phyloP scores from a whole-genome alignment of 768 basidiomycete species.

The Coprinellus micaceus region DNA sequence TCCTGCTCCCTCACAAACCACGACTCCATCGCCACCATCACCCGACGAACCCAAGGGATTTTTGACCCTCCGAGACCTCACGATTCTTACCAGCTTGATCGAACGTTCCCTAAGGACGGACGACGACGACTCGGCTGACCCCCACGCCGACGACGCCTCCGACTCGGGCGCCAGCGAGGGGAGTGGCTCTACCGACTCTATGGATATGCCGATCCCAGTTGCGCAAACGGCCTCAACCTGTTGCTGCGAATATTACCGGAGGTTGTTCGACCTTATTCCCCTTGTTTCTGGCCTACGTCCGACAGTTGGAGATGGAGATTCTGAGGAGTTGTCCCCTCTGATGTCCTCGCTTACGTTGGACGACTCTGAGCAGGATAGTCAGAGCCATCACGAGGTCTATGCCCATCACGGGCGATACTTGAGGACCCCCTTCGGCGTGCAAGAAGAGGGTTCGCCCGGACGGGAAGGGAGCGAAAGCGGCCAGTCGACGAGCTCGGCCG shows the following conservation, averaged over 20 bases:
- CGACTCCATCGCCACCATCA: neutral
- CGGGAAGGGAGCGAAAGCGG: too few species aligned
- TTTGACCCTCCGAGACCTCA: neutral
- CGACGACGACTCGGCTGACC: neutral
- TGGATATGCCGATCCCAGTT: neutral
- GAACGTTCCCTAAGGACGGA: neutral
- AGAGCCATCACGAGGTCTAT: neutral
- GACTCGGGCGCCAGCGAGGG: neutral
- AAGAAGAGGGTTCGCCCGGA: neutral
- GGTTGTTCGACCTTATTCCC: neutral
- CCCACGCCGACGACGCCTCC: neutral
- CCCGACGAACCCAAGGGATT: neutral
- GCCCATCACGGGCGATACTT: neutral
- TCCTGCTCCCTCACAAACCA: neutral
- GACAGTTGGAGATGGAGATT: neutral
- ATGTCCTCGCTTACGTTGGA: neutral
- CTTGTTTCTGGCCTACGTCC: neutral
- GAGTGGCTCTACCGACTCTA: neutral
- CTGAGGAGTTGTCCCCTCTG: neutral
- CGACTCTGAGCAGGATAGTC: neutral
- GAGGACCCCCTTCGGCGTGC: neutral
- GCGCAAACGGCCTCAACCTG: neutral
- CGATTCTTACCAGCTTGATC: neutral
- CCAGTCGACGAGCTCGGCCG: neutral
- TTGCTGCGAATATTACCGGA: conserved; percentile 8